phyloP scores from a whole-genome alignment of 1,284 basidiomycete genomes.

The Hemileia vastatrix region DNA sequence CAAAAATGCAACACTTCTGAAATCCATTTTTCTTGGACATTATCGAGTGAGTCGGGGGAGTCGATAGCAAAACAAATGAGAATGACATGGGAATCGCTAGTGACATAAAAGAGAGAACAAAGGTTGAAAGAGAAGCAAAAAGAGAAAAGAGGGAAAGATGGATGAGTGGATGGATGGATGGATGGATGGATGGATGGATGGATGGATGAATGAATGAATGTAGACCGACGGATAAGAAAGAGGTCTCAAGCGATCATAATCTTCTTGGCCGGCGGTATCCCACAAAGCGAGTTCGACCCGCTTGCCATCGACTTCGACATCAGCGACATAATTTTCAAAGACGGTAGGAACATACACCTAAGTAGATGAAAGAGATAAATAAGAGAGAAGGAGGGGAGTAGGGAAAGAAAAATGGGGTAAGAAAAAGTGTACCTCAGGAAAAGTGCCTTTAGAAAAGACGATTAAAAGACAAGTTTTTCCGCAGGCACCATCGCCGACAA shows the following conservation, averaged over 20 bases:
- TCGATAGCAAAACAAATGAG: constrained; percentile 89
- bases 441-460: constrained; percentile 80
- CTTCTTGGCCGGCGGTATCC: constrained; percentile 91
- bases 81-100: constrained; percentile 72
- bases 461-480: constrained; percentile 78
- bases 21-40: constrained; percentile 96
- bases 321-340: constrained; percentile 69
- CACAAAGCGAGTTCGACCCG: constrained; percentile 84
- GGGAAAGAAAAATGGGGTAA: constrained; percentile 23
- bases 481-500: constrained; percentile 72
- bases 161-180: background rate
- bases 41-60: constrained; percentile 82
- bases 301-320: constrained; percentile 81
- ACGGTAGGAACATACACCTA: constrained; percentile 87
- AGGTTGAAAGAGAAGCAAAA: constrained; percentile 16
- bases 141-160: background rate
- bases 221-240: constrained; percentile 24
- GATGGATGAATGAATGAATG: constrained; percentile 20
- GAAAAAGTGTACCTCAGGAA: constrained; percentile 63
- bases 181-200: background rate
- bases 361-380: constrained; percentile 1
- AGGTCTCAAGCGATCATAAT: constrained; percentile 48
- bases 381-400: constrained; percentile 3
- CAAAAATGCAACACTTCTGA: constrained; percentile 91
- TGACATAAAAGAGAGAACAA: constrained; percentile 63